A percentile compares a stretch with the other conserved stretches of the same genome.
phyloP scores from a whole-genome alignment of 176 grass and related monocot species.

The Triticum monococcum region DNA sequence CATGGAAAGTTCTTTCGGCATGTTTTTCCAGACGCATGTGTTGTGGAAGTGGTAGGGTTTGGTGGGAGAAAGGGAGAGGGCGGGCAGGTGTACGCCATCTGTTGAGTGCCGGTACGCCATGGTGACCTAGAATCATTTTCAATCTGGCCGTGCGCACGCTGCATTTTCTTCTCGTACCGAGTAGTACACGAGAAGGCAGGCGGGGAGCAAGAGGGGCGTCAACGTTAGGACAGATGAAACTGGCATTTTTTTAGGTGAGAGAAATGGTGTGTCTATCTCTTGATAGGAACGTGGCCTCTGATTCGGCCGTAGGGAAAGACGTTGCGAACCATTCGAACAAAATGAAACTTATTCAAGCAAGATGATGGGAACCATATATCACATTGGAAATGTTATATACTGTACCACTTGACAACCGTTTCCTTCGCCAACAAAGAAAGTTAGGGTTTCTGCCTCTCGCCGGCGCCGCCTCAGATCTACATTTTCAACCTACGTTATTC shows the following conservation, averaged over 20 bases:
- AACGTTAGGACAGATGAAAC: constrained; percentile 38
- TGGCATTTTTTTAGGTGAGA: constrained; percentile 21
- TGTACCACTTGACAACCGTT: no score
- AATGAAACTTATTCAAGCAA: no score
- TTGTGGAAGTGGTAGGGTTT: constrained; percentile 37
- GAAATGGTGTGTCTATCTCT: constrained; percentile 7
- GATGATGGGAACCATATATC: no score
- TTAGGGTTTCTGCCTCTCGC: no score
- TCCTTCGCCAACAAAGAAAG: no score
- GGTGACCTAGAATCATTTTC: constrained; percentile 17
- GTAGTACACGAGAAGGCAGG: not conserved
- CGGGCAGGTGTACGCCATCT: not conserved
- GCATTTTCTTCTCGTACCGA: not conserved
- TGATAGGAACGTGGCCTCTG: not conserved
- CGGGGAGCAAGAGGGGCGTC: constrained; percentile 13
- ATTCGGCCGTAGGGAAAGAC: not conserved
- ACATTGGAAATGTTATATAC: no score
- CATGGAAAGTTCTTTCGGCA: not conserved
- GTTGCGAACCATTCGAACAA: no score
- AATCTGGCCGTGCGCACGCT: constrained; percentile 8
- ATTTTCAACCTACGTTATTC: no score
- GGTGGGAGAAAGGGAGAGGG: constrained; percentile 65
- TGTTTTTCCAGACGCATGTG: not conserved
- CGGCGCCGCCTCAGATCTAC: no score
- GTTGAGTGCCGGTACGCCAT: constrained; percentile 13